Percentiles rank a stretch among this genome's conserved stretches.
These are phyloP conservation scores for Lepidium africanum DNA, from an alignment of 345 rosid genomes.

Conservation along the genomic window DNA sequence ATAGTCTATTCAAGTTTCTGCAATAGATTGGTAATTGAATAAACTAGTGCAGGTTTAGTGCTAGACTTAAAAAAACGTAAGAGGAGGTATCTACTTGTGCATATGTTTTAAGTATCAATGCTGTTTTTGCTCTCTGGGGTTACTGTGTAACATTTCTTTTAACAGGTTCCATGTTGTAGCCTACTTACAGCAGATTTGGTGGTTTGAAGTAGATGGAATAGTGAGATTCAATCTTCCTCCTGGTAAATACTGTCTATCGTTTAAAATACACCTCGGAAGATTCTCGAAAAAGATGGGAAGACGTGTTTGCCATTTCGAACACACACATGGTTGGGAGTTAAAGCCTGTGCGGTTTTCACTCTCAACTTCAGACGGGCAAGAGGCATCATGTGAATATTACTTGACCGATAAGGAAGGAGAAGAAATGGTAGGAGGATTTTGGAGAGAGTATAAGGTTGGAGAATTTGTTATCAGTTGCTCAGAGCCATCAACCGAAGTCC, in stretches of 20 bases:
- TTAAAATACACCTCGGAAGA: constrained; percentile 80
- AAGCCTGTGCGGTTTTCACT: constrained; percentile 60
- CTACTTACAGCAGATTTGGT: constrained; percentile 85
- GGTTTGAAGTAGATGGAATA: constrained; percentile 83
- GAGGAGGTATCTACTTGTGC: neutral
- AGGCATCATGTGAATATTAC: constrained; percentile 43
- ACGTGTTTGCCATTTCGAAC: constrained; percentile 54
- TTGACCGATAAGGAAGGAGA: constrained; percentile 46
- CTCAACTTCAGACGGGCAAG: constrained; percentile 62
- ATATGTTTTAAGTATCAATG: neutral
- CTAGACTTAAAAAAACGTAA: neutral
- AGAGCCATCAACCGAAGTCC: constrained; percentile 50
- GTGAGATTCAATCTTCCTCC: constrained; percentile 75
- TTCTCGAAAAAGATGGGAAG: constrained; percentile 72
- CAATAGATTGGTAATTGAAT: neutral
- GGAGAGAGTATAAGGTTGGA: constrained; percentile 55
- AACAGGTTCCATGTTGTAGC: constrained; percentile 68
- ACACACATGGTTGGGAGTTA: constrained; percentile 81
- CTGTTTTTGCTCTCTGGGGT: neutral
- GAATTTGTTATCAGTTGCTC: constrained; percentile 57
- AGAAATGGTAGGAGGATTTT: constrained; percentile 36
- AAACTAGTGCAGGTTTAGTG: no score
- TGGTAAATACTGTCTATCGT: constrained; percentile 57
- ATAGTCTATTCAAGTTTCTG: neutral
- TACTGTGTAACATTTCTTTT: neutral